These are phyloP conservation scores for Quercus rubra DNA, from an alignment of 306 rosid genomes.

Conservation along the genomic window DNA sequence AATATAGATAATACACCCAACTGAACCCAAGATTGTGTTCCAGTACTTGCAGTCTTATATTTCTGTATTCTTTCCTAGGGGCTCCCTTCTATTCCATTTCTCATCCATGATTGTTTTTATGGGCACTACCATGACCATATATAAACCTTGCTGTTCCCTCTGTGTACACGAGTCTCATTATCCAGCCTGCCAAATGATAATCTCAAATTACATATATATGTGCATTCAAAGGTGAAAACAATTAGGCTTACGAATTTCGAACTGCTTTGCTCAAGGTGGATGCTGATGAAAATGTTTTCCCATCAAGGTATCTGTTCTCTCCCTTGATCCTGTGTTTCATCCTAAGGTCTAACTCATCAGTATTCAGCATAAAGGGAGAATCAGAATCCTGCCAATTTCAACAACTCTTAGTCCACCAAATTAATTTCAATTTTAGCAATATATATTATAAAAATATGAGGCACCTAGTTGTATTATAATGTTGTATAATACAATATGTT, in stretches of 20 bases:
- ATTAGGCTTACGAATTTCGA: slow-evolving; percentile 64
- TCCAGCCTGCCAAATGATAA: slow-evolving; percentile 50
- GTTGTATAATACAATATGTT: too few relatives aligned
- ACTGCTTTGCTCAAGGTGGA: slow-evolving; percentile 92
- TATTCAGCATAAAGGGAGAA: slow-evolving; percentile 54
- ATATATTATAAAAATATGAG: too few relatives aligned
- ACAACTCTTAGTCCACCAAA: not conserved
- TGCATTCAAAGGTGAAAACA: not conserved
- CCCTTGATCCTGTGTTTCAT: slow-evolving; percentile 66
- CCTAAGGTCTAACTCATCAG: slow-evolving; percentile 77
- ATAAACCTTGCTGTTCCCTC: slow-evolving; percentile 93
- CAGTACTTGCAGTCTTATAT: slow-evolving; percentile 27
- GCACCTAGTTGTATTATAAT: too few relatives aligned
- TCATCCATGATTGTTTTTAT: slow-evolving; percentile 44
- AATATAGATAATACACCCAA: slow-evolving; percentile 27
- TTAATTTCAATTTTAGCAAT: not conserved
- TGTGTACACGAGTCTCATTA: slow-evolving; percentile 90
- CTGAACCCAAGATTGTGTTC: slow-evolving; percentile 19
- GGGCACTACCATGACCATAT: slow-evolving; percentile 69
- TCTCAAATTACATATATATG: not conserved
- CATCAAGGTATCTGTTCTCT: slow-evolving; percentile 85
- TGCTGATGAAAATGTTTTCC: slow-evolving; percentile 82
- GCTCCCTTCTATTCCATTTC: slow-evolving; percentile 11
- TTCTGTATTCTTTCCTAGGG: slow-evolving; percentile 31
- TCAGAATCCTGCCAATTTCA: slow-evolving; percentile 64